A percentile compares a stretch with the other conserved stretches of the same genome.
These are phyloP conservation scores for Trichophyton mentagrophytes DNA, from an alignment of 2,329 filamentous ascomycete genomes.

Conservation along the genomic window DNA sequence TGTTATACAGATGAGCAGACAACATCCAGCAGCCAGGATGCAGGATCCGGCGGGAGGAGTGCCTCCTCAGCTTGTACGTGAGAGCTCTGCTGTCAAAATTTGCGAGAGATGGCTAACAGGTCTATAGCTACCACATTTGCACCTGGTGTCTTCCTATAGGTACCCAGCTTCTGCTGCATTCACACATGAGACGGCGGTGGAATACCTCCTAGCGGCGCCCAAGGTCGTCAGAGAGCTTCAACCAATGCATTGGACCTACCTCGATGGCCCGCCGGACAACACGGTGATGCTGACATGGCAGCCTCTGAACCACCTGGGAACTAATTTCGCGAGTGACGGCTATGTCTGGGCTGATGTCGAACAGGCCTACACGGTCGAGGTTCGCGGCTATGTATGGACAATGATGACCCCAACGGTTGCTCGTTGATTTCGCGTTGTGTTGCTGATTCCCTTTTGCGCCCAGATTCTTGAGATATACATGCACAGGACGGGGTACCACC, in stretches of 20 bases:
- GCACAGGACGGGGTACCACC: constrained; percentile 67
- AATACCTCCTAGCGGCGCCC: constrained; percentile 71
- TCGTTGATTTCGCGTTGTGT: background rate
- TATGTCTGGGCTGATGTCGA: constrained; percentile 83
- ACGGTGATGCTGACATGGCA: constrained; percentile 82
- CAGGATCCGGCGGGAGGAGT: constrained; percentile 39
- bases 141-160: constrained; percentile 71
- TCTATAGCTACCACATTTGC: constrained; percentile 67
- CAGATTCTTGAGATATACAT: constrained; percentile 82
- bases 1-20: constrained; percentile 11
- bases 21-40: constrained; percentile 18
- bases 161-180: constrained; percentile 64
- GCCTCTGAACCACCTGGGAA: constrained; percentile 55
- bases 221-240: constrained; percentile 73
- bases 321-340: constrained; percentile 77
- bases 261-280: constrained; percentile 69
- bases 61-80: constrained; percentile 31
- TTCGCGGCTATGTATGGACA: constrained; percentile 50
- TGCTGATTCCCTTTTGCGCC: constrained; percentile 10
- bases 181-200: constrained; percentile 62
- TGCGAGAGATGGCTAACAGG: background rate
- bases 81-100: constrained; percentile 6
- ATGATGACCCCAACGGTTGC: background rate
- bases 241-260: constrained; percentile 86
- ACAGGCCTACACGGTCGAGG: constrained; percentile 60